Evolutionary conservation across 352 stramenopile genomes (phyloP).

Genomic region (Phytophthora kernoviae): DNA sequence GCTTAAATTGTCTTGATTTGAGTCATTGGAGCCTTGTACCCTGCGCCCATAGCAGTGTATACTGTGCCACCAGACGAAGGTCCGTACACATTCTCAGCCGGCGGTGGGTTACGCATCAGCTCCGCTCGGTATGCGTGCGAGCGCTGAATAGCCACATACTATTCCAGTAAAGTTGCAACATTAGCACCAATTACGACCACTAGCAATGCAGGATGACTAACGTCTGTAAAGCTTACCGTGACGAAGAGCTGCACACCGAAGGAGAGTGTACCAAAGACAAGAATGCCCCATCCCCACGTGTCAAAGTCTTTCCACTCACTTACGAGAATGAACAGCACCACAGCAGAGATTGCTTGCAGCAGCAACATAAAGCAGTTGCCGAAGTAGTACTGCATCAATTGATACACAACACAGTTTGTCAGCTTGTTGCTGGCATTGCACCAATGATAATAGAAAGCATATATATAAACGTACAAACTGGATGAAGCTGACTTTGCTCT

Average conservation of each 20-base stretch:
- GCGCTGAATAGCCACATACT: conserved; percentile 79
- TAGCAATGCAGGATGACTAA: background rate
- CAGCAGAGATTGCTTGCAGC: conserved; percentile 71
- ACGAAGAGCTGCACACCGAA: conserved; percentile 75
- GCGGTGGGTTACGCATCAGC: conserved; percentile 83
- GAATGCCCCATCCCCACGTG: conserved; percentile 70
- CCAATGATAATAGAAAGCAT: background rate
- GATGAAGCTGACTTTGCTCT: conserved; percentile 90
- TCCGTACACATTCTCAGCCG: conserved; percentile 78
- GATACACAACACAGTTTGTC: no score
- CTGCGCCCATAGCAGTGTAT: conserved; percentile 68
- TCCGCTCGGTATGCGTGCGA: conserved; percentile 81
- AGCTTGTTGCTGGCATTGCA: no score
- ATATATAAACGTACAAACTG: conserved; percentile 66
- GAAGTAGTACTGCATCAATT: conserved; percentile 74
- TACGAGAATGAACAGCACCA: conserved; percentile 77
- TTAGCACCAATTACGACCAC: background rate
- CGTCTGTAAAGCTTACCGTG: conserved; percentile 39
- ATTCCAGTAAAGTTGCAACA: background rate
- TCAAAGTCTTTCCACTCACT: conserved; percentile 82
- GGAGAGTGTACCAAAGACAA: conserved; percentile 70
- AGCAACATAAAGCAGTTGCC: conserved; percentile 88
- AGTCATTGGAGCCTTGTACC: conserved; percentile 50
- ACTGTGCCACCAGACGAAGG: conserved; percentile 43
- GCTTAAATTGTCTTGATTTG: conserved; percentile 82